A percentile compares a stretch with the other conserved stretches of the same genome.
phyloP scores from a whole-genome alignment of 1,139 yeast species.

The Pichia kudriavzevii region DNA sequence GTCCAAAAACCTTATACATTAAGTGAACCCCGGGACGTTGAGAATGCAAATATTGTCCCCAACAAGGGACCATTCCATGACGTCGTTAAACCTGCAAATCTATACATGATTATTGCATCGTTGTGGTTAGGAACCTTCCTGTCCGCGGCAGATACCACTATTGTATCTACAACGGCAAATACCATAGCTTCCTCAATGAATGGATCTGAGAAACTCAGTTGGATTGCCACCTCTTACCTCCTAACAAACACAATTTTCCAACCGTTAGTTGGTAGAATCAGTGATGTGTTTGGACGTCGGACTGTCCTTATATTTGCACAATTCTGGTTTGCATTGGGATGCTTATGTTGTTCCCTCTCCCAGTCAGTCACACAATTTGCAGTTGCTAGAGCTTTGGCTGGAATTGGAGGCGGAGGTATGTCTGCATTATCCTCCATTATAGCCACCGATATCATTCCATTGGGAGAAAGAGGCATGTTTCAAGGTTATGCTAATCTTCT shows the following conservation, averaged over 20 bases:
- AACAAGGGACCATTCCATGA: conserved; percentile 17
- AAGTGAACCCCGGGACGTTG: no score
- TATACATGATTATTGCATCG: conserved; percentile 23
- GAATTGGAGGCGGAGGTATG: conserved; percentile 32
- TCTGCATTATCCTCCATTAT: conserved; percentile 28
- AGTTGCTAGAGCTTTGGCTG: conserved; percentile 27
- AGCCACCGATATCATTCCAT: conserved; percentile 29
- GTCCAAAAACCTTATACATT: no score
- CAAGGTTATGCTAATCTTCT: conserved; percentile 34
- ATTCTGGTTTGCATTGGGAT: conserved; percentile 36
- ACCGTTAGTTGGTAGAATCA: conserved; percentile 77
- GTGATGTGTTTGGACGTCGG: conserved; percentile 46
- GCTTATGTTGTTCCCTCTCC: conserved; percentile 25
- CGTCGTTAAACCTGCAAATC: conserved; percentile 20
- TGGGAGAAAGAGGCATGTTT: conserved; percentile 27
- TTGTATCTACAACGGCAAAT: conserved; percentile 32
- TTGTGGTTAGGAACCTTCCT: conserved; percentile 31
- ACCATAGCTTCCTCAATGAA: conserved; percentile 33
- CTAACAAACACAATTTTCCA: conserved; percentile 56
- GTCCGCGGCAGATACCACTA: conserved; percentile 32
- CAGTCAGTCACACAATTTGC: conserved; percentile 24
- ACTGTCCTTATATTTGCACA: conserved; percentile 32
- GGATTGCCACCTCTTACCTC: conserved; percentile 39
- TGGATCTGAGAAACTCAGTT: conserved; percentile 31
- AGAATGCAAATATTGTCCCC: no score